These are phyloP conservation scores for Arthroderma uncinatum DNA, from an alignment of 2,329 filamentous ascomycete genomes.

Conservation along the genomic window DNA sequence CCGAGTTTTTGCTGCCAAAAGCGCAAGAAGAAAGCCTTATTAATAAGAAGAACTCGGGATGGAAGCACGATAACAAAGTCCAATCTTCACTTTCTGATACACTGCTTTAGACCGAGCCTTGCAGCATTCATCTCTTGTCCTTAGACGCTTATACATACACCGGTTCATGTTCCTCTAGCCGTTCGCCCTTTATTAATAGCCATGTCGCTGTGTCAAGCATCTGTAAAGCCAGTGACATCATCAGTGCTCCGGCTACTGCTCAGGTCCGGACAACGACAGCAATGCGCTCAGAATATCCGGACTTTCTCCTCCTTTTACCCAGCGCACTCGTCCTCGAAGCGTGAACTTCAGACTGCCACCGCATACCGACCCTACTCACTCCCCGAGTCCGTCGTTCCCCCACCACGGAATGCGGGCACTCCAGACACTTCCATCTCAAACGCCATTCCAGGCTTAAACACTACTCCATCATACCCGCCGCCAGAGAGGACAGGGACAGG, in stretches of 20 bases:
- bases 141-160: not conserved
- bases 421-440: slow-evolving; percentile 52
- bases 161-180: not conserved
- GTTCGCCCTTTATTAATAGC: slow-evolving; percentile 9
- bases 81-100: not conserved
- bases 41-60: not conserved
- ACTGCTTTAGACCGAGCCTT: not conserved
- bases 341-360: slow-evolving; percentile 54
- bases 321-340: slow-evolving; percentile 41
- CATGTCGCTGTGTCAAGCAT: slow-evolving; percentile 33
- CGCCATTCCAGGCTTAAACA: slow-evolving; percentile 38
- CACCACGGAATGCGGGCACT: slow-evolving; percentile 47
- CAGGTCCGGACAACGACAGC: slow-evolving; percentile 20
- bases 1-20: not conserved
- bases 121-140: not conserved
- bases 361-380: slow-evolving; percentile 52
- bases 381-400: slow-evolving; percentile 42
- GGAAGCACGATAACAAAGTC: not conserved
- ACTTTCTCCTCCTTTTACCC: slow-evolving; percentile 39
- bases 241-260: slow-evolving; percentile 33
- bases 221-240: slow-evolving; percentile 38
- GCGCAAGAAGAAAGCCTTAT: not conserved
- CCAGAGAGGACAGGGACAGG: slow-evolving; percentile 7
- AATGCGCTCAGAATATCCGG: slow-evolving; percentile 32
- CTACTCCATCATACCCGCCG: slow-evolving; percentile 35